phyloP scores from a whole-genome alignment of 495 filamentous ascomycete genomes.

The Penicillium longicatenatum region DNA sequence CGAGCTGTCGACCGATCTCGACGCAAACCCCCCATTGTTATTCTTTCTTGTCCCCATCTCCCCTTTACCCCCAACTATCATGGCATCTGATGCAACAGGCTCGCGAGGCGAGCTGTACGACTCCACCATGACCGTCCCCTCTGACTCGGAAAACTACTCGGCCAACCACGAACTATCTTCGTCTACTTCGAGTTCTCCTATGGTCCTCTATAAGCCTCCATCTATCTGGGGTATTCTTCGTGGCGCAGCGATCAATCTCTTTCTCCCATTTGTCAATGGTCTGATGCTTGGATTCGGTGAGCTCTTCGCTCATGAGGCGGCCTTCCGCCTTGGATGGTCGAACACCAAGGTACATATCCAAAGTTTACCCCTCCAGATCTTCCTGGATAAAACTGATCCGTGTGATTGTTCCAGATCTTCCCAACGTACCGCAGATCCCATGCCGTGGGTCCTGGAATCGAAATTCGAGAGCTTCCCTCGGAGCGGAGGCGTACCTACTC shows the following conservation, averaged over 20 bases:
- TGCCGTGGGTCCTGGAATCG: slow-evolving; percentile 67
- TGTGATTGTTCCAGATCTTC: slow-evolving; percentile 56
- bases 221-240: slow-evolving; percentile 82
- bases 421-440: slow-evolving; percentile 59
- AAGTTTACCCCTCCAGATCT: neutral
- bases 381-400: neutral
- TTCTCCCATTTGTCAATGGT: slow-evolving; percentile 95
- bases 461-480: slow-evolving; percentile 56
- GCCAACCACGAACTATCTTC: slow-evolving; percentile 63
- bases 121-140: slow-evolving; percentile 82
- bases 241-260: slow-evolving; percentile 89
- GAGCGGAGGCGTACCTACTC: slow-evolving; percentile 46
- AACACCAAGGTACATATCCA: slow-evolving; percentile 74
- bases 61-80: slow-evolving; percentile 14
- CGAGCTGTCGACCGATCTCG: neutral
- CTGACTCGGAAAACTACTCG: slow-evolving; percentile 88
- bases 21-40: neutral
- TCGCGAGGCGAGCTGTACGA: slow-evolving; percentile 65
- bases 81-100: slow-evolving; percentile 50
- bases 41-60: neutral
- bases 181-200: slow-evolving; percentile 68
- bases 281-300: slow-evolving; percentile 98
- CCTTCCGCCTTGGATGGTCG: slow-evolving; percentile 90
- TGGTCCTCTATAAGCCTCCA: slow-evolving; percentile 88
- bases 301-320: slow-evolving; percentile 91